Conservation (phyloP, 2,329 filamentous ascomycete species). For the Hyphodiscus sp. region DNA sequence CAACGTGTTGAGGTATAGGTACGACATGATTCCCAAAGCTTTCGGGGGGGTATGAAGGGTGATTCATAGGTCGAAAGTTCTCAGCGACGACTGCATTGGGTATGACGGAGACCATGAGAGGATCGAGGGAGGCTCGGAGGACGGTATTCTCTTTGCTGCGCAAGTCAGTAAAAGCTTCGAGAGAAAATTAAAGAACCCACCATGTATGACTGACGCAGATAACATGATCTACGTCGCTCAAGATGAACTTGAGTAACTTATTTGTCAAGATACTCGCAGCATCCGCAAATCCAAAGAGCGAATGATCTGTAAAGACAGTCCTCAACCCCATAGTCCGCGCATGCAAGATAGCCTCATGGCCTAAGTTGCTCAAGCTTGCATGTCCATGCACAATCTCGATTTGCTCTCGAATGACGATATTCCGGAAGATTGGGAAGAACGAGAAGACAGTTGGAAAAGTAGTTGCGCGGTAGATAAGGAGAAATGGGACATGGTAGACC, state of each 20-base stretch:
- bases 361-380: constrained; percentile 84
- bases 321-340: constrained; percentile 92
- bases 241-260: constrained; percentile 89
- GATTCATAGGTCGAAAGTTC: constrained; percentile 74
- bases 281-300: constrained; percentile 94
- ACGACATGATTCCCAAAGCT: constrained; percentile 28
- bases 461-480: constrained; percentile 88
- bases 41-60: constrained; percentile 38
- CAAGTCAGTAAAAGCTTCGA: constrained; percentile 16
- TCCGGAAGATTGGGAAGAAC: constrained; percentile 95
- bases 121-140: constrained; percentile 86
- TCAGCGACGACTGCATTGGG: constrained; percentile 96
- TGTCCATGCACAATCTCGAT: constrained; percentile 99
- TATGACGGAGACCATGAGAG: constrained; percentile 95
- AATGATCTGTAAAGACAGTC: constrained; percentile 97
- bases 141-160: constrained; percentile 94
- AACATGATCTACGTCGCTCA: constrained; percentile 96
- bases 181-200: constrained; percentile 41
- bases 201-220: constrained; percentile 98
- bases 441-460: constrained; percentile 97
- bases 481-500: constrained; percentile 95
- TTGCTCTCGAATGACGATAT: constrained; percentile 87
- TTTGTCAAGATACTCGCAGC: constrained; percentile 94
- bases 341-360: constrained; percentile 91
- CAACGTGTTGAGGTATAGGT: constrained; percentile 58